These are phyloP conservation scores for Rubia yunnanensis DNA, from an alignment of 257 asterid species.

Conservation along the genomic window DNA sequence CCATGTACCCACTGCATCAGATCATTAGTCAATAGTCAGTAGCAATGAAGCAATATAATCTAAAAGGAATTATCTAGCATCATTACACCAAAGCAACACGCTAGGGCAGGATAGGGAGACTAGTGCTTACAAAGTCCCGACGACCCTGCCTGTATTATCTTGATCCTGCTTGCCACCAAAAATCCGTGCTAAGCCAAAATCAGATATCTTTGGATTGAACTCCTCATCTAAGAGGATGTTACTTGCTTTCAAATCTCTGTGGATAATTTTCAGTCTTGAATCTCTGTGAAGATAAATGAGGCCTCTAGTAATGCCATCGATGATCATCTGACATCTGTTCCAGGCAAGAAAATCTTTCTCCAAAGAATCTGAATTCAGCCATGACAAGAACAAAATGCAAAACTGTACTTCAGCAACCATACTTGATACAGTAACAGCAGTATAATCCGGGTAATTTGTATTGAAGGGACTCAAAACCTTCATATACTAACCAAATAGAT, in stretches of 20 bases:
- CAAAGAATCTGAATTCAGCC: neutral
- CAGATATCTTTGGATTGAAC: neutral
- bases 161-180: constrained; percentile 12
- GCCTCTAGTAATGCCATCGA: constrained; percentile 1
- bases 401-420: neutral
- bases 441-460: neutral
- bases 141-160: neutral
- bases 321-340: neutral
- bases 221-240: constrained; percentile 1
- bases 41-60: neutral
- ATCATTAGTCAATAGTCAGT: neutral
- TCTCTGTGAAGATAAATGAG: constrained; percentile 8
- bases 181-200: constrained; percentile 8
- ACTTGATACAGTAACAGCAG: neutral
- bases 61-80: too few relatives aligned
- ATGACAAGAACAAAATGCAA: neutral
- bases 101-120: too few relatives aligned
- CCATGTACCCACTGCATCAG: constrained; percentile 16
- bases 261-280: constrained; percentile 3
- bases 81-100: neutral
- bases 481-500: neutral
- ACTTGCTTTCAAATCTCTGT: constrained; percentile 5
- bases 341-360: neutral
- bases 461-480: neutral
- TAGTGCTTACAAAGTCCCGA: constrained; percentile 7